Evolutionary conservation across 2,329 filamentous ascomycete species (phyloP).

Genomic region (Pseudovirgaria hyperparasitica): DNA sequence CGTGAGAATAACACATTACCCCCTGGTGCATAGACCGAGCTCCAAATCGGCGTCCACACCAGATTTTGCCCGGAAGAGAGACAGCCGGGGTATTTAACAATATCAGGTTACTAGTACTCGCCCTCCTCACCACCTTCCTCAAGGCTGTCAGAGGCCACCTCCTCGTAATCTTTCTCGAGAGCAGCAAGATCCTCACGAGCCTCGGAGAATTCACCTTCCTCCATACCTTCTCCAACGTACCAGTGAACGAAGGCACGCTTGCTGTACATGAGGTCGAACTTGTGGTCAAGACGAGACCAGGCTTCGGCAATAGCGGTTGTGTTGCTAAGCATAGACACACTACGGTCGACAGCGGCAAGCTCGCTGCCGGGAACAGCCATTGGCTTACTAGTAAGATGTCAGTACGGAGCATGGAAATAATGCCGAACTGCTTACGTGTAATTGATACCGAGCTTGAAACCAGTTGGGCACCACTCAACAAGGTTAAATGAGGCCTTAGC

Average conservation of each 20-base stretch:
- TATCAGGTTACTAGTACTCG: slow-evolving; percentile 32
- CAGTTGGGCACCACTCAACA: slow-evolving; percentile 64
- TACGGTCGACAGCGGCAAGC: slow-evolving; percentile 92
- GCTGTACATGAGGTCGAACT: slow-evolving; percentile 69
- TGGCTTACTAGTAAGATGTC: slow-evolving; percentile 42
- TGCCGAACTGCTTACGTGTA: slow-evolving; percentile 39
- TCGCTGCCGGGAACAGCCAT: slow-evolving; percentile 93
- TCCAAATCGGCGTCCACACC: slow-evolving; percentile 10
- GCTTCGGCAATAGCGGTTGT: slow-evolving; percentile 63
- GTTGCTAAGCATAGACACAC: slow-evolving; percentile 72
- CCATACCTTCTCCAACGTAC: slow-evolving; percentile 85
- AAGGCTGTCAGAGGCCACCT: slow-evolving; percentile 59
- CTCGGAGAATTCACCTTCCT: slow-evolving; percentile 82
- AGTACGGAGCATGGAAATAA: slow-evolving; percentile 25
- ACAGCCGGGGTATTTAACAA: slow-evolving; percentile 15
- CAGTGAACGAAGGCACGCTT: slow-evolving; percentile 67
- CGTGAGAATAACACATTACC: no score
- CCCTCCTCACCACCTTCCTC: slow-evolving; percentile 47
- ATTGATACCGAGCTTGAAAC: slow-evolving; percentile 67
- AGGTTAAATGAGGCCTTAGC: slow-evolving; percentile 61
- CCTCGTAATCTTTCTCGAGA: slow-evolving; percentile 77
- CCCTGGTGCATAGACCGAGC: slow-evolving; percentile 1
- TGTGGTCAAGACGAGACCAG: slow-evolving; percentile 60
- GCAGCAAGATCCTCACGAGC: slow-evolving; percentile 77
- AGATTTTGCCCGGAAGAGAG: slow-evolving; percentile 5